Conservation (phyloP, 495 filamentous ascomycete genomes). For the Thermothielavioides terrestris region DNA sequence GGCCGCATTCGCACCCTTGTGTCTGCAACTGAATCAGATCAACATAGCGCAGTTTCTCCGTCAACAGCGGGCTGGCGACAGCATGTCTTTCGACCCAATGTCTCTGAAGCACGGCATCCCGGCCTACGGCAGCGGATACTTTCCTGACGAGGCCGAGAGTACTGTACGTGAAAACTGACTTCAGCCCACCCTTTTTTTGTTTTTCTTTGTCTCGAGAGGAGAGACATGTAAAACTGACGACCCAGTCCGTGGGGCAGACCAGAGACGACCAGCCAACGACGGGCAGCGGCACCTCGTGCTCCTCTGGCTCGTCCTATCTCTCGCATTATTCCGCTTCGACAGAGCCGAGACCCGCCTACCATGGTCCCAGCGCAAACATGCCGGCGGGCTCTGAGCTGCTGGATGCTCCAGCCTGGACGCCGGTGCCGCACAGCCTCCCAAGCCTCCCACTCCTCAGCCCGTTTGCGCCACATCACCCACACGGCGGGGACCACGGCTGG, state of each 20-base stretch:
- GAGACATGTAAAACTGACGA: not conserved
- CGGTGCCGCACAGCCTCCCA: not conserved
- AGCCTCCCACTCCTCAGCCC: not conserved
- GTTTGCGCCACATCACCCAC: conserved; percentile 5
- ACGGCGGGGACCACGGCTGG: conserved; percentile 1
- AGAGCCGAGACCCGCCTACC: not conserved
- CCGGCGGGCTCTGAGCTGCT: not conserved
- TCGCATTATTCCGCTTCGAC: not conserved
- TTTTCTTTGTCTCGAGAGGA: not conserved
- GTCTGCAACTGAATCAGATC: conserved; percentile 2
- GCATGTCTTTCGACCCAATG: conserved; percentile 8
- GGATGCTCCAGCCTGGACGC: not conserved
- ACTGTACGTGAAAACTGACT: too few relatives aligned
- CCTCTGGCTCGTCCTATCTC: not conserved
- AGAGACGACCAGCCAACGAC: not conserved
- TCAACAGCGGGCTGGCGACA: conserved; percentile 4
- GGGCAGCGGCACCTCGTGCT: not conserved
- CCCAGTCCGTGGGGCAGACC: not conserved
- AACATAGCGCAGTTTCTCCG: not conserved
- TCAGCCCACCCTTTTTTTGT: too few relatives aligned
- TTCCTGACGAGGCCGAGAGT: not conserved
- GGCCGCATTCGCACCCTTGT: not conserved
- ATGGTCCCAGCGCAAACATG: not conserved
- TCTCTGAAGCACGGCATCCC: not conserved
- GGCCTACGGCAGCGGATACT: not conserved